Percentiles rank a stretch among this genome's conserved stretches.
Conservation (phyloP, 2,329 filamentous ascomycete species). For the Orbilia oligospora region DNA sequence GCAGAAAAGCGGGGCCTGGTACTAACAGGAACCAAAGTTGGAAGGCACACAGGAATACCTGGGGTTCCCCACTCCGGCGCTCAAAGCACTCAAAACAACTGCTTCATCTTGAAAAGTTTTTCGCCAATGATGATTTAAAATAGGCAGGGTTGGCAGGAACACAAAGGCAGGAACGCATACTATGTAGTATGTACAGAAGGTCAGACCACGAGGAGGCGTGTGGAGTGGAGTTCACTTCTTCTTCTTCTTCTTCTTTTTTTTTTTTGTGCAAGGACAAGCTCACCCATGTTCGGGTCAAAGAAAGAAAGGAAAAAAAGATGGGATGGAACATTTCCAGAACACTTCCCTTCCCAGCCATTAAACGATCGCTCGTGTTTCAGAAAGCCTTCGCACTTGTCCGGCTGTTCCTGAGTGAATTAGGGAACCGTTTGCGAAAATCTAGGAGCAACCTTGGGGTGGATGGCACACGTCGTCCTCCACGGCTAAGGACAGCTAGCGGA, state of each 20-base stretch:
- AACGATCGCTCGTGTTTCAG: conserved; percentile 52
- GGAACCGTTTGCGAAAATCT: conserved; percentile 60
- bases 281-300: conserved; percentile 43
- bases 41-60: conserved; percentile 35
- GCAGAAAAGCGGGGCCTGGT: conserved; percentile 50
- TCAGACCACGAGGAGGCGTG: conserved; percentile 35
- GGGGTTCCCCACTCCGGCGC: conserved; percentile 20
- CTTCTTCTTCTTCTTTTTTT: background rate
- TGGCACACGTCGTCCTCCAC: conserved; percentile 37
- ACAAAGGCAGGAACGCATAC: conserved; percentile 34
- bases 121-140: conserved; percentile 20
- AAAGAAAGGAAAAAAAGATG: conserved; percentile 48
- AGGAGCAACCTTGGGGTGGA: conserved; percentile 10
- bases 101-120: conserved; percentile 25
- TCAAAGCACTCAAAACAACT: conserved; percentile 10
- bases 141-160: conserved; percentile 48
- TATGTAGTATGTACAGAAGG: conserved; percentile 29
- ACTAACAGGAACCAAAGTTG: conserved; percentile 47
- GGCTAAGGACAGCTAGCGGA: conserved; percentile 48
- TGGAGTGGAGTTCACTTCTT: conserved; percentile 19
- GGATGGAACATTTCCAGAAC: conserved; percentile 61
- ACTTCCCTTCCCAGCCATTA: conserved; percentile 53
- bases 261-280: conserved; percentile 32
- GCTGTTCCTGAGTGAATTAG: conserved; percentile 61
- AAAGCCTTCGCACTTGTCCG: conserved; percentile 57